These are phyloP conservation scores for Quercus wislizeni DNA, from an alignment of 306 rosid species.

Conservation along the genomic window DNA sequence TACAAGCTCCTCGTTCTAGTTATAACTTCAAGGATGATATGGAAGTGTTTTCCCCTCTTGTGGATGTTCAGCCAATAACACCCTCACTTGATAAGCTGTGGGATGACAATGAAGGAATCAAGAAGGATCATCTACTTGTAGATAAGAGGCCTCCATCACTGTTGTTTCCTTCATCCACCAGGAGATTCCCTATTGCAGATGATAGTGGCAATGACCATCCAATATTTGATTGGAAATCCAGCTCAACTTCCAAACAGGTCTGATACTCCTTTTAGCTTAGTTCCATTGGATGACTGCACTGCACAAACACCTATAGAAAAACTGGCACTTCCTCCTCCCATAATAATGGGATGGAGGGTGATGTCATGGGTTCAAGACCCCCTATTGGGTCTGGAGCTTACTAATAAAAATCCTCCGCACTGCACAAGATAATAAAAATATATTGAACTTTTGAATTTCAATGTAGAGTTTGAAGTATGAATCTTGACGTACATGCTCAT, in stretches of 20 bases:
- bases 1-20: slow-evolving; percentile 78
- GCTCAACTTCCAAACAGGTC: slow-evolving; percentile 71
- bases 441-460: slow-evolving; percentile 20
- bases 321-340: too few species aligned
- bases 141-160: slow-evolving; percentile 69
- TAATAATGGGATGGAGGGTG: too few species aligned
- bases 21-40: slow-evolving; percentile 94
- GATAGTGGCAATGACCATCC: slow-evolving; percentile 68
- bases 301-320: too few species aligned
- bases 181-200: slow-evolving; percentile 68
- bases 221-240: slow-evolving; percentile 80
- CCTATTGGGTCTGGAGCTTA: too few species aligned
- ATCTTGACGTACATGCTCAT: not conserved
- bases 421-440: too few species aligned
- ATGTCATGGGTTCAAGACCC: too few species aligned
- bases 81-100: slow-evolving; percentile 69
- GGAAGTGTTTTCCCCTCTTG: slow-evolving; percentile 98
- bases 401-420: too few species aligned
- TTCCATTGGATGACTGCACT: slow-evolving; percentile 12
- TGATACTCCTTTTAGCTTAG: slow-evolving; percentile 23
- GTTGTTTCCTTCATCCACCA: slow-evolving; percentile 68
- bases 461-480: slow-evolving; percentile 6
- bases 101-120: slow-evolving; percentile 74
- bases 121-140: slow-evolving; percentile 63
- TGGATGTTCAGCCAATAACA: slow-evolving; percentile 94